Conservation (phyloP, 257 asterid species). For the Galeopsis tetrahit region DNA sequence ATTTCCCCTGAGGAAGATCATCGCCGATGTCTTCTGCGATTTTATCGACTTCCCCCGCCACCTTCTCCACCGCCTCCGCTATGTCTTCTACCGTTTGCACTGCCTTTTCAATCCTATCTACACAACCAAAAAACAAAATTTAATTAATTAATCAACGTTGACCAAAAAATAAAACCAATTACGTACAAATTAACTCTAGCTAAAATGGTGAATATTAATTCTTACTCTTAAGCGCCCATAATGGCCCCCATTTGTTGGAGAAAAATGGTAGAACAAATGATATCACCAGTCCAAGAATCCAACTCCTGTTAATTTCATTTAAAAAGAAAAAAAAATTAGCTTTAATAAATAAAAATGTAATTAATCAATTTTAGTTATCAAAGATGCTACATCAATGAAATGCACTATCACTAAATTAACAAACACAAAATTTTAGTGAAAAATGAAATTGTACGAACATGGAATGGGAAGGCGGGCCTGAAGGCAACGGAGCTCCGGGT, state of each 20-base stretch:
- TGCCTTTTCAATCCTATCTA: conserved; percentile 48
- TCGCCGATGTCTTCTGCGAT: conserved; percentile 51
- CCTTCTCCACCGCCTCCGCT: conserved; percentile 64
- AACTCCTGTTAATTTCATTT: conserved; percentile 57
- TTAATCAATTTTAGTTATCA: neutral
- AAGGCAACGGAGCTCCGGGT: conserved; percentile 60
- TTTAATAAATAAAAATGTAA: neutral
- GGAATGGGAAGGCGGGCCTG: conserved; percentile 55
- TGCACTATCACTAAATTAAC: neutral
- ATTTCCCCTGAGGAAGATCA: conserved; percentile 61
- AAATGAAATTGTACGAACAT: conserved; percentile 44
- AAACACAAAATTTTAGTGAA: too few relatives aligned
- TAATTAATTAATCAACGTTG: neutral
- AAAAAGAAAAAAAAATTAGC: neutral
- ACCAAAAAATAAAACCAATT: neutral
- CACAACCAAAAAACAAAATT: neutral
- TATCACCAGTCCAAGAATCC: conserved; percentile 68
- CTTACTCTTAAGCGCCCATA: conserved; percentile 65
- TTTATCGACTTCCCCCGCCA: conserved; percentile 62
- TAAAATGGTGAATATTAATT: neutral
- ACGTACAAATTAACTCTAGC: neutral
- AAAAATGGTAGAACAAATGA: conserved; percentile 63
- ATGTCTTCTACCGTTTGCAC: conserved; percentile 58
- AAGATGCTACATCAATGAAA: neutral
- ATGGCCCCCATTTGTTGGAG: conserved; percentile 70